A percentile compares a stretch with the other conserved stretches of the same genome.
phyloP scores from a whole-genome alignment of 495 filamentous ascomycete species.

The Aspergillus bridgeri region DNA sequence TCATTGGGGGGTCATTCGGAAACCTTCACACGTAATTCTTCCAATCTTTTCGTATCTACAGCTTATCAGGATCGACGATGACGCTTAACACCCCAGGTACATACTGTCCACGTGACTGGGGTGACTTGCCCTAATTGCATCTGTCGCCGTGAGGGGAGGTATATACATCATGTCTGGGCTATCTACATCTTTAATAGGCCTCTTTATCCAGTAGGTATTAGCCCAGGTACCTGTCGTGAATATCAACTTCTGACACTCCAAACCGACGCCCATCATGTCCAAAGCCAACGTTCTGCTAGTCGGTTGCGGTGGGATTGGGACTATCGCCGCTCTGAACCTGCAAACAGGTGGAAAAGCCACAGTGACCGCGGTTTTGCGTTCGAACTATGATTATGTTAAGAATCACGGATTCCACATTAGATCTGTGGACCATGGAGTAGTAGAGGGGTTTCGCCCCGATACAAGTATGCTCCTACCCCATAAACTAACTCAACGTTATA shows the following conservation, averaged over 20 bases:
- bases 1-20: not conserved
- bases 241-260: not conserved
- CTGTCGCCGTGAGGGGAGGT: not conserved
- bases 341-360: conserved; percentile 31
- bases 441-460: conserved; percentile 19
- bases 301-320: conserved; percentile 52
- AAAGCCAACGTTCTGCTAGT: conserved; percentile 34
- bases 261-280: not conserved
- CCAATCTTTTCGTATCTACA: not conserved
- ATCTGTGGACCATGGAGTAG: conserved; percentile 33
- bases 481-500: not conserved
- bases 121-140: conserved; percentile 1
- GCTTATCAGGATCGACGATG: not conserved
- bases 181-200: not conserved
- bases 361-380: conserved; percentile 52
- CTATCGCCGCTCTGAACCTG: conserved; percentile 47
- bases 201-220: not conserved
- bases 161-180: not conserved
- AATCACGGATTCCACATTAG: conserved; percentile 50
- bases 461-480: conserved; percentile 10
- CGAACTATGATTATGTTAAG: conserved; percentile 50
- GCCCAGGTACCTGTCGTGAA: not conserved
- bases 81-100: not conserved
- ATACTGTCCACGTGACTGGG: not conserved
- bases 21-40: not conserved